These are phyloP conservation scores for Phytophthora syringae DNA, from an alignment of 352 stramenopile genomes.

Conservation along the genomic window DNA sequence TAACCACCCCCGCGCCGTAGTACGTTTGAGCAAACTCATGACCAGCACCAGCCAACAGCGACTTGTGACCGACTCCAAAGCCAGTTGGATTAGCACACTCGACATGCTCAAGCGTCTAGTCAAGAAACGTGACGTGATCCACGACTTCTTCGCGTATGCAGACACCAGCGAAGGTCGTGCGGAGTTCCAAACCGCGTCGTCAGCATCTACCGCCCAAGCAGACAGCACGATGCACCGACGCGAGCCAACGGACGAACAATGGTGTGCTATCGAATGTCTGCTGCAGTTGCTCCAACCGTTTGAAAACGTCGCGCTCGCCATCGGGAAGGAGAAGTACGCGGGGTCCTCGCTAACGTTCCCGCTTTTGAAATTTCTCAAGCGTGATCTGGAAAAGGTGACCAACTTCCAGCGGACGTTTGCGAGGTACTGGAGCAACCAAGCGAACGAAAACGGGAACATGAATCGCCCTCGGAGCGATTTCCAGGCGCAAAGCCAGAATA, in stretches of 20 bases:
- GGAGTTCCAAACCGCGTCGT: constrained; percentile 40
- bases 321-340: constrained; percentile 54
- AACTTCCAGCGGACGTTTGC: constrained; percentile 54
- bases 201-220: constrained; percentile 2
- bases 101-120: constrained; percentile 57
- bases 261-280: constrained; percentile 50
- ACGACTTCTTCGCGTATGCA: constrained; percentile 52
- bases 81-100: constrained; percentile 53
- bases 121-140: constrained; percentile 48
- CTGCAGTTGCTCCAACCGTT: constrained; percentile 53
- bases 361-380: constrained; percentile 53
- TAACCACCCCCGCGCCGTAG: constrained; percentile 49
- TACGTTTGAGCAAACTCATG: constrained; percentile 49
- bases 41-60: constrained; percentile 41
- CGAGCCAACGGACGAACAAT: constrained; percentile 42
- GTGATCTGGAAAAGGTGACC: constrained; percentile 51
- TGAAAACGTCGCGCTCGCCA: constrained; percentile 49
- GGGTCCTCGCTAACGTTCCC: constrained; percentile 46
- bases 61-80: constrained; percentile 49
- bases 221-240: constrained; percentile 21
- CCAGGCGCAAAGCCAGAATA: constrained; percentile 29
- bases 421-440: constrained; percentile 20
- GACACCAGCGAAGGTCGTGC: constrained; percentile 44
- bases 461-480: constrained; percentile 10
- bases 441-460: neutral